phyloP scores from a whole-genome alignment of 2,329 filamentous ascomycete species.

The Pyrenochaeta sp. region DNA sequence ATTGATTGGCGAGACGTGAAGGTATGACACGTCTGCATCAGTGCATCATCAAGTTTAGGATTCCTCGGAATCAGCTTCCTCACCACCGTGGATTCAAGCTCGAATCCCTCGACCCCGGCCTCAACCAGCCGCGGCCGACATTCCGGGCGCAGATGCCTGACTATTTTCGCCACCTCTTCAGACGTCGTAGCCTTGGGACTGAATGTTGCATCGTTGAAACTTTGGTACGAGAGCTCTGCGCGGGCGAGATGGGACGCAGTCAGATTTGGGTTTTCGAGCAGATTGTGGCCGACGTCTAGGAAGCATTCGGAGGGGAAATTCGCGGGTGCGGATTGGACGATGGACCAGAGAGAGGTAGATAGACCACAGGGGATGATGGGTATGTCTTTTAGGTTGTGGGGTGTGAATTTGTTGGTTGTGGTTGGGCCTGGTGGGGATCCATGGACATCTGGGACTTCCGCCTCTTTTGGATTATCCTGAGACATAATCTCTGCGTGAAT shows the following conservation, averaged over 20 bases:
- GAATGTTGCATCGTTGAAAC: slow-evolving; percentile 48
- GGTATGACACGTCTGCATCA: slow-evolving; percentile 85
- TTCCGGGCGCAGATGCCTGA: slow-evolving; percentile 58
- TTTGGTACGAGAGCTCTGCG: slow-evolving; percentile 74
- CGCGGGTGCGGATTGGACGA: slow-evolving; percentile 57
- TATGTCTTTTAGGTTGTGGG: slow-evolving; percentile 37
- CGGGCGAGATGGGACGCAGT: slow-evolving; percentile 80
- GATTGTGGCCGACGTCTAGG: slow-evolving; percentile 72
- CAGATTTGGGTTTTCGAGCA: slow-evolving; percentile 80
- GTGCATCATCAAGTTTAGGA: slow-evolving; percentile 72
- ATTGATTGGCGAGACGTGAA: slow-evolving; percentile 54
- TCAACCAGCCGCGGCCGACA: slow-evolving; percentile 40
- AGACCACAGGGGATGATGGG: slow-evolving; percentile 35
- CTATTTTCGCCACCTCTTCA: slow-evolving; percentile 51
- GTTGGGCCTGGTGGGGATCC: not conserved
- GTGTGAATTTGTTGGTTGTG: slow-evolving; percentile 37
- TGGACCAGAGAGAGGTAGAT: slow-evolving; percentile 45
- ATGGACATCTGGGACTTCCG: not conserved
- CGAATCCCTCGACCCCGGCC: slow-evolving; percentile 44
- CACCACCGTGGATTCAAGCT: slow-evolving; percentile 70
- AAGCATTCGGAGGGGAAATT: slow-evolving; percentile 71
- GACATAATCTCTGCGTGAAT: too few relatives aligned
- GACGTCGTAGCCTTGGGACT: slow-evolving; percentile 39
- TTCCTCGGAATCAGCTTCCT: slow-evolving; percentile 84
- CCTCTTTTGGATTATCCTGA: not conserved